A percentile compares a stretch with the other conserved stretches of the same genome.
Conservation (phyloP, 2,329 filamentous ascomycete species). For the Pyrenochaeta sp. region DNA sequence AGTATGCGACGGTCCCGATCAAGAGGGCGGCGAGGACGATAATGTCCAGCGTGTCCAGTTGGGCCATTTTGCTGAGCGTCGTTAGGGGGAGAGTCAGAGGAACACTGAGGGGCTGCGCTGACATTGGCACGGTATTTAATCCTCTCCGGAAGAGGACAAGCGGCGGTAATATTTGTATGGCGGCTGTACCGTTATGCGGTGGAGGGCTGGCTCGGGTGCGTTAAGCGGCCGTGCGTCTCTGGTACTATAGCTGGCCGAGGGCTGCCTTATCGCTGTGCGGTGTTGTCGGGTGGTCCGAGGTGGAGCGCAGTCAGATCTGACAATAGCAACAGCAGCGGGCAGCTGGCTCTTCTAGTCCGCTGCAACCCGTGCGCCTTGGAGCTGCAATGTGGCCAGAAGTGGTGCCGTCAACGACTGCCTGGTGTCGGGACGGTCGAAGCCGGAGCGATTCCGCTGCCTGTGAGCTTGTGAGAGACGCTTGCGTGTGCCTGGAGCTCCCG, state of each 20-base stretch:
- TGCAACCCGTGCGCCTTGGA: background rate
- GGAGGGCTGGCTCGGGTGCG: slow-evolving; percentile 25
- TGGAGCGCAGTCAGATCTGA: slow-evolving; percentile 7
- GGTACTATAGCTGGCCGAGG: background rate
- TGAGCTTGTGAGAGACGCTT: background rate
- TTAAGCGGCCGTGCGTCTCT: slow-evolving; percentile 20
- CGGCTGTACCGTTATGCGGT: slow-evolving; percentile 12
- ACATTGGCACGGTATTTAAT: slow-evolving; percentile 32
- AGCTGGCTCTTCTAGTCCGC: background rate
- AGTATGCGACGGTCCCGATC: slow-evolving; percentile 89
- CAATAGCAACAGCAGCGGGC: background rate
- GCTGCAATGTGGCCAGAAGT: slow-evolving; percentile 25
- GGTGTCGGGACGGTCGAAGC: slow-evolving; percentile 6
- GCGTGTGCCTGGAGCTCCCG: slow-evolving; percentile 1
- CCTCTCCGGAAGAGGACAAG: slow-evolving; percentile 36
- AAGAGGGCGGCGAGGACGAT: slow-evolving; percentile 87
- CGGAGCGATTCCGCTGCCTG: slow-evolving; percentile 1
- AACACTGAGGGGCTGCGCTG: slow-evolving; percentile 21
- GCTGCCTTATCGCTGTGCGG: slow-evolving; percentile 16
- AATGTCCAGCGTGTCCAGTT: slow-evolving; percentile 95
- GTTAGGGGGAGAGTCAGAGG: slow-evolving; percentile 16
- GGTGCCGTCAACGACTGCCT: slow-evolving; percentile 35
- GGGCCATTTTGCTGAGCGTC: slow-evolving; percentile 72
- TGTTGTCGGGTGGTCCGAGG: slow-evolving; percentile 6
- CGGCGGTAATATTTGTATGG: slow-evolving; percentile 38